phyloP scores from a whole-genome alignment of 2,329 filamentous ascomycete species.

The Neonectria punicea region DNA sequence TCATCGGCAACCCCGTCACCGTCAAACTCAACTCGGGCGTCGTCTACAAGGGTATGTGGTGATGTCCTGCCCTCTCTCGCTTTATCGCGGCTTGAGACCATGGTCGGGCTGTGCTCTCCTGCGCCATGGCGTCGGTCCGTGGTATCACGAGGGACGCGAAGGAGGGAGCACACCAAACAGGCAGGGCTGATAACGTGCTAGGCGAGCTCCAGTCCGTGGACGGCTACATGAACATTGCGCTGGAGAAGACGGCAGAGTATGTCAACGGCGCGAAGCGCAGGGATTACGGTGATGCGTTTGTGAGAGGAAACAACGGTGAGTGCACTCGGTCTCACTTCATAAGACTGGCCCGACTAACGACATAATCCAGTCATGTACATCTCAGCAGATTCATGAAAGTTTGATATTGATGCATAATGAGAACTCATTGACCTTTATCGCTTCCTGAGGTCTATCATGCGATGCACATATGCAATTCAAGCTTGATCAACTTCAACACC shows the following conservation, averaged over 20 bases:
- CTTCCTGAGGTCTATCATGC: background rate
- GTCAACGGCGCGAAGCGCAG: conserved; percentile 85
- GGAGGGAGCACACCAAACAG: background rate
- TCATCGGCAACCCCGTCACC: conserved; percentile 92
- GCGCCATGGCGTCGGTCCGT: background rate
- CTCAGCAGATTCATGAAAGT: conserved; percentile 65
- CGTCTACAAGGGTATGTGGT: conserved; percentile 85
- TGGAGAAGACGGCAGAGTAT: conserved; percentile 94
- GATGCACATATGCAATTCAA: background rate
- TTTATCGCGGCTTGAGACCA: background rate
- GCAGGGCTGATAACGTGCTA: conserved; percentile 50
- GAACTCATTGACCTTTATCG: conserved; percentile 26
- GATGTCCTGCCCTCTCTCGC: background rate
- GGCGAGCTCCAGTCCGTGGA: conserved; percentile 97
- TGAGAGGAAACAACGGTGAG: conserved; percentile 93
- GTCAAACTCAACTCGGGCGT: conserved; percentile 99
- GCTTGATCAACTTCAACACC: background rate
- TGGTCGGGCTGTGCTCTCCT: background rate
- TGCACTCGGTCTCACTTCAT: conserved; percentile 5
- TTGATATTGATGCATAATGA: conserved; percentile 30
- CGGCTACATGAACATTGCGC: conserved; percentile 99
- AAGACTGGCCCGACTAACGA: conserved; percentile 21
- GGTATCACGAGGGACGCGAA: background rate
- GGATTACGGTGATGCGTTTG: conserved; percentile 93
- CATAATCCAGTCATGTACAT: conserved; percentile 72